A percentile compares a stretch with the other conserved stretches of the same genome.
phyloP scores from a whole-genome alignment of 208 protist species.

The Ichthyophonus hoferi region DNA sequence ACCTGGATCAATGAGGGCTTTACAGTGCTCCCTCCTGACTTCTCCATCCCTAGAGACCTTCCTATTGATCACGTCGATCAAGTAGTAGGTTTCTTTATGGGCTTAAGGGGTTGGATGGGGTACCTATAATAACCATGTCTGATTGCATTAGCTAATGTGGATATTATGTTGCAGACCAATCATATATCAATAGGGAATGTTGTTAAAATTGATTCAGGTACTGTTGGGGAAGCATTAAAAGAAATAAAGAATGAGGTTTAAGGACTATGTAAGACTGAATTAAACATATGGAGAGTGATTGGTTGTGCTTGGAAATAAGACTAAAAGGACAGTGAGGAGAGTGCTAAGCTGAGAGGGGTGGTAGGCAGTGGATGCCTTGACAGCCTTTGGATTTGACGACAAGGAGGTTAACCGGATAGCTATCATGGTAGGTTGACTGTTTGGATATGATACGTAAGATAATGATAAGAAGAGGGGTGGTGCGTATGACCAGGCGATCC shows the following conservation, averaged over 20 bases:
- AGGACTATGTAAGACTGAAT: too few relatives aligned
- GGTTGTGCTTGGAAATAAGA: too few relatives aligned
- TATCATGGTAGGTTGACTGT: neutral
- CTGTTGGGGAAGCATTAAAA: too few relatives aligned
- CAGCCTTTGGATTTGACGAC: conserved; percentile 21
- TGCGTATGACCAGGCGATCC: too few relatives aligned
- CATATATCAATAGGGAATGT: neutral
- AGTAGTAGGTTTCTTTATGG: neutral
- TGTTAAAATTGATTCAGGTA: neutral
- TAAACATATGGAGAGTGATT: too few relatives aligned
- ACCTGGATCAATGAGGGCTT: neutral
- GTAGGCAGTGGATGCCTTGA: neutral
- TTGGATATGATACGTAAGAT: too few relatives aligned
- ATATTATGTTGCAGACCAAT: neutral
- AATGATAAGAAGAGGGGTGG: too few relatives aligned
- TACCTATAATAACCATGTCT: neutral
- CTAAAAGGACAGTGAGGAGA: too few relatives aligned
- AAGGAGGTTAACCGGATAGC: neutral
- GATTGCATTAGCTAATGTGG: neutral
- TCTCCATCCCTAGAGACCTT: conserved; percentile 1
- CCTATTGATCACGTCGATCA: neutral
- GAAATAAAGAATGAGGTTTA: too few relatives aligned
- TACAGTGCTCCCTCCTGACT: neutral
- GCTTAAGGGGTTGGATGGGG: neutral
- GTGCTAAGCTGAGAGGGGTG: too few relatives aligned